A percentile compares a stretch with the other conserved stretches of the same genome.
These are phyloP conservation scores for Tricholoma bakamatsutake DNA, from an alignment of 768 basidiomycete species.

Conservation along the genomic window DNA sequence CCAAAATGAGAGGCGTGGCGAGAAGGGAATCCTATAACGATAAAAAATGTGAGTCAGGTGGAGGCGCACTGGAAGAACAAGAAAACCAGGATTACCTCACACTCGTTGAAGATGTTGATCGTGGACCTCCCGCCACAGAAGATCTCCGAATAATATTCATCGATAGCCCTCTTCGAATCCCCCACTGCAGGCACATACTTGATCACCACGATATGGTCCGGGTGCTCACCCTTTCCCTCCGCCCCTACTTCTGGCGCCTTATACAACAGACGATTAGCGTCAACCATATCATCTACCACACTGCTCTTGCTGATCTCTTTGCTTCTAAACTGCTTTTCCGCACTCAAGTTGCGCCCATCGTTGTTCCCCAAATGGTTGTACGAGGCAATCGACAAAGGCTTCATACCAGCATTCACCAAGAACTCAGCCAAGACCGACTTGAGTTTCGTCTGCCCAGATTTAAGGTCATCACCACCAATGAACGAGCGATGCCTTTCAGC, in stretches of 20 bases:
- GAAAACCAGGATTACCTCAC: constrained; percentile 56
- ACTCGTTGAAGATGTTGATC: constrained; percentile 97
- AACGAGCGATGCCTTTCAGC: constrained; percentile 86
- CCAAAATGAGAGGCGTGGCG: constrained; percentile 95
- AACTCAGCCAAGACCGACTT: constrained; percentile 97
- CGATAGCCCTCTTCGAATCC: constrained; percentile 97
- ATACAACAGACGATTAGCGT: constrained; percentile 83
- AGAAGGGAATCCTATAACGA: constrained; percentile 79
- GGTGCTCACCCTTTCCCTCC: constrained; percentile 87
- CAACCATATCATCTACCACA: constrained; percentile 98
- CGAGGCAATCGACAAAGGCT: constrained; percentile 92
- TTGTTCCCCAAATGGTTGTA: constrained; percentile 99
- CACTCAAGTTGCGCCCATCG: constrained; percentile 87
- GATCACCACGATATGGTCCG: constrained; percentile 95
- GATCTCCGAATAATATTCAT: constrained; percentile 98
- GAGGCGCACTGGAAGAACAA: neutral
- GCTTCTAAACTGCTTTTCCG: constrained; percentile 91
- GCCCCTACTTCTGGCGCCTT: constrained; percentile 63
- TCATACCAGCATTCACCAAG: constrained; percentile 98
- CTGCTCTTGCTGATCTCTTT: constrained; percentile 98
- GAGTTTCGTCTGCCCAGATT: constrained; percentile 96
- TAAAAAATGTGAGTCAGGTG: neutral
- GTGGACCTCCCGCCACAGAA: constrained; percentile 92
- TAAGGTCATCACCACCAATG: constrained; percentile 97
- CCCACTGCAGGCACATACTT: constrained; percentile 96